Conservation (phyloP, 345 rosid species). For the Erucastrum elatum region DNA sequence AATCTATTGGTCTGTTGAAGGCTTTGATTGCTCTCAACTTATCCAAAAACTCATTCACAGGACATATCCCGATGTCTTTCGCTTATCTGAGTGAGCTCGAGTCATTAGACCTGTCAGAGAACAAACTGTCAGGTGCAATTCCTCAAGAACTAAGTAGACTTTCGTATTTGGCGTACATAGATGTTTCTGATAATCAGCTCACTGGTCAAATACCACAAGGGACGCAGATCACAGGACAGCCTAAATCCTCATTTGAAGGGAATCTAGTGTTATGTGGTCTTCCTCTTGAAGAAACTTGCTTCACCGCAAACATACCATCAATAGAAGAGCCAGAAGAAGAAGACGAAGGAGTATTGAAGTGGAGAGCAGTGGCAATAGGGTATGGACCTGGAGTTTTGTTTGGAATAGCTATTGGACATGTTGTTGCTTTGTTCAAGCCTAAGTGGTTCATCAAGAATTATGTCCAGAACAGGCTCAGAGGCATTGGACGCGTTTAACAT, state of each 20-base stretch:
- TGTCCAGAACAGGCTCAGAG: neutral
- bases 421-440: conserved; percentile 29
- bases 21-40: conserved; percentile 34
- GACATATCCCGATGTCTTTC: conserved; percentile 20
- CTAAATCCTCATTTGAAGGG: conserved; percentile 5
- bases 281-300: conserved; percentile 3
- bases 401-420: conserved; percentile 24
- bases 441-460: neutral
- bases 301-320: neutral
- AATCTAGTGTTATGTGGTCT: neutral
- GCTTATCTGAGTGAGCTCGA: conserved; percentile 31
- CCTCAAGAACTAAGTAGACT: conserved; percentile 19
- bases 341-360: neutral
- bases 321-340: neutral
- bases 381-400: conserved; percentile 30
- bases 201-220: conserved; percentile 3
- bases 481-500: conserved; percentile 1
- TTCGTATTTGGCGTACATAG: conserved; percentile 15
- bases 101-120: conserved; percentile 31
- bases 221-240: conserved; percentile 5
- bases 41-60: conserved; percentile 33
- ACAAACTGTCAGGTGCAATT: conserved; percentile 25
- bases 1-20: conserved; percentile 30
- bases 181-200: conserved; percentile 13
- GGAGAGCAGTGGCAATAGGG: conserved; percentile 11